Conservation (phyloP, 352 stramenopile species). For the Thraustochytrium sp. region DNA sequence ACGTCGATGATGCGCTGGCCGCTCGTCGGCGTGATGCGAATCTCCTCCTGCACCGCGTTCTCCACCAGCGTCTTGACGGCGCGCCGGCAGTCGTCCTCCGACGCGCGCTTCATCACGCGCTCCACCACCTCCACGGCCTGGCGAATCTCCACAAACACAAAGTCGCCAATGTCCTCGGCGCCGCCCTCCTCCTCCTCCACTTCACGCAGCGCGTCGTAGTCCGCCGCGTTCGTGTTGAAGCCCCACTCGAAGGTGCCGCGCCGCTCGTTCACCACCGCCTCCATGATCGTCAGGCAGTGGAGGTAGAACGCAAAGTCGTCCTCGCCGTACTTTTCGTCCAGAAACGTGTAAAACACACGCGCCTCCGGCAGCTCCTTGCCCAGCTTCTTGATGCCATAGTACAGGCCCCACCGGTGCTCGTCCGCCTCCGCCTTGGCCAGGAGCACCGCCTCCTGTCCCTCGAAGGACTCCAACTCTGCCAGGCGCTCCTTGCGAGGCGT, state of each 20-base stretch:
- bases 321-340: conserved; percentile 85
- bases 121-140: conserved; percentile 45
- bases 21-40: conserved; percentile 47
- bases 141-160: conserved; percentile 46
- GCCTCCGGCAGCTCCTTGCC: conserved; percentile 75
- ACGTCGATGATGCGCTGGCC: conserved; percentile 51
- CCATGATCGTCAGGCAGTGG: conserved; percentile 73
- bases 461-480: conserved; percentile 59
- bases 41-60: conserved; percentile 50
- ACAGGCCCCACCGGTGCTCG: conserved; percentile 82
- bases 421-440: conserved; percentile 59
- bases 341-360: conserved; percentile 77
- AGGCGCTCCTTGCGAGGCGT: conserved; percentile 62
- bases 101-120: conserved; percentile 17
- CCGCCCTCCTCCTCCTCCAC: conserved; percentile 37
- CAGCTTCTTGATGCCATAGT: conserved; percentile 82
- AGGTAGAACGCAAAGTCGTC: conserved; percentile 79
- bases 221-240: conserved; percentile 13
- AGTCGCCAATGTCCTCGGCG: conserved; percentile 20
- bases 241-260: background rate
- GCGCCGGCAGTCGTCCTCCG: conserved; percentile 42
- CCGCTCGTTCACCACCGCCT: conserved; percentile 57
- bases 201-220: background rate
- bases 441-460: conserved; percentile 47
- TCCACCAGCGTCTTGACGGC: conserved; percentile 46